These are phyloP conservation scores for Podaxis sp. DNA, from an alignment of 768 basidiomycete species.

Conservation along the genomic window DNA sequence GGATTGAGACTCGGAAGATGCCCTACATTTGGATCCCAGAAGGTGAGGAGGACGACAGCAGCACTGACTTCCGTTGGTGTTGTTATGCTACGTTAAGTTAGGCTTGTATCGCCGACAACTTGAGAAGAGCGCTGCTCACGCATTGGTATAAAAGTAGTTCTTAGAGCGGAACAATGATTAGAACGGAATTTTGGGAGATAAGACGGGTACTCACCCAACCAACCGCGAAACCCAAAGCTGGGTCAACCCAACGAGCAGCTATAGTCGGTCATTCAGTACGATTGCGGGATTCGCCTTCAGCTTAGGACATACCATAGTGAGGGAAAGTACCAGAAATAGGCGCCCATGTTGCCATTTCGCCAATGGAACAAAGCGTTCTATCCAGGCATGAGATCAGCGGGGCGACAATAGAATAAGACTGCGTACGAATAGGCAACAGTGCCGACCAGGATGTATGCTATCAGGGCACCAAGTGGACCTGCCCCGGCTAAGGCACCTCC, in stretches of 20 bases:
- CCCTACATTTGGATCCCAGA: slow-evolving; percentile 63
- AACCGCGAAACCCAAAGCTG: slow-evolving; percentile 53
- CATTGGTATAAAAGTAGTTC: slow-evolving; percentile 42
- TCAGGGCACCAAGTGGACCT: slow-evolving; percentile 63
- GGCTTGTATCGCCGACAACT: background rate
- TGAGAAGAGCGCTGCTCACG: slow-evolving; percentile 21
- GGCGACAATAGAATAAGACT: background rate
- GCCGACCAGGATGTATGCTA: slow-evolving; percentile 62
- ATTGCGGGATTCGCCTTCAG: background rate
- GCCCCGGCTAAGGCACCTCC: slow-evolving; percentile 54
- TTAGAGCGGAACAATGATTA: slow-evolving; percentile 9
- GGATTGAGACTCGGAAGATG: background rate
- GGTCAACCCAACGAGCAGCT: slow-evolving; percentile 57
- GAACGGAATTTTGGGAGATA: background rate
- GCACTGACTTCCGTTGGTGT: slow-evolving; percentile 75
- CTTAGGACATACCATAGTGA: slow-evolving; percentile 47
- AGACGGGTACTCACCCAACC: slow-evolving; percentile 41
- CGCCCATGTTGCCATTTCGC: slow-evolving; percentile 78
- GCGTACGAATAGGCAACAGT: slow-evolving; percentile 62
- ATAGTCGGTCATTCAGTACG: background rate
- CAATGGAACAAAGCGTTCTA: slow-evolving; percentile 60
- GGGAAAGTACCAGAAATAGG: slow-evolving; percentile 78
- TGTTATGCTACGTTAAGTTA: slow-evolving; percentile 38
- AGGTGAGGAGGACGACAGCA: slow-evolving; percentile 61
- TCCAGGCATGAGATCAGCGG: background rate